Evolutionary conservation across 768 basidiomycete species (phyloP).

Genomic region (Podaxis sp.): DNA sequence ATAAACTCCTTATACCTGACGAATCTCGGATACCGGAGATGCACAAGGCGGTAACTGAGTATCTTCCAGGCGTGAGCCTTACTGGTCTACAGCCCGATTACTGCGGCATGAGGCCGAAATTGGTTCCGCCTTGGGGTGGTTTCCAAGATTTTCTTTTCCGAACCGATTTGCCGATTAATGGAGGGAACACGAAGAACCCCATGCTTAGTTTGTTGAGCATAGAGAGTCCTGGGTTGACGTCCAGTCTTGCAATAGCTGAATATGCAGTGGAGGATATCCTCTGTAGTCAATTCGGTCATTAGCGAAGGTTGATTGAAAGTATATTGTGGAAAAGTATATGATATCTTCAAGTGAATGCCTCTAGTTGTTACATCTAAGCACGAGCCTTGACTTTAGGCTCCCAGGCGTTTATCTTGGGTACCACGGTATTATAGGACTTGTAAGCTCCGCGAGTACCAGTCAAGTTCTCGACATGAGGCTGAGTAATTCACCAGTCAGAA

Average conservation of each 20-base stretch:
- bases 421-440: slow-evolving; percentile 82
- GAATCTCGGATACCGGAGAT: slow-evolving; percentile 61
- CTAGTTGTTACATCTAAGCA: slow-evolving; percentile 20
- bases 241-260: slow-evolving; percentile 84
- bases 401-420: slow-evolving; percentile 82
- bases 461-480: slow-evolving; percentile 86
- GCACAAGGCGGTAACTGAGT: slow-evolving; percentile 64
- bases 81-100: slow-evolving; percentile 77
- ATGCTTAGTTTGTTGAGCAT: slow-evolving; percentile 89
- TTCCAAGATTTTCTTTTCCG: slow-evolving; percentile 85
- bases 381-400: slow-evolving; percentile 65
- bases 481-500: slow-evolving; percentile 3
- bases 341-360: neutral
- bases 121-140: slow-evolving; percentile 65
- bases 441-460: slow-evolving; percentile 93
- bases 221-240: slow-evolving; percentile 89
- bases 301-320: slow-evolving; percentile 5
- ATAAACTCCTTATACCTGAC: slow-evolving; percentile 54
- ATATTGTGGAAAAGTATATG: neutral
- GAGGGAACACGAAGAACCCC: slow-evolving; percentile 26
- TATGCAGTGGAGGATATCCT: slow-evolving; percentile 64
- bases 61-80: slow-evolving; percentile 59
- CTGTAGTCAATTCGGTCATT: slow-evolving; percentile 13
- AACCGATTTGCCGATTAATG: slow-evolving; percentile 47
- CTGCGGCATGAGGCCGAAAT: slow-evolving; percentile 82